These are phyloP conservation scores for Pulveroboletus sp. DNA, from an alignment of 768 basidiomycete species.

Conservation along the genomic window DNA sequence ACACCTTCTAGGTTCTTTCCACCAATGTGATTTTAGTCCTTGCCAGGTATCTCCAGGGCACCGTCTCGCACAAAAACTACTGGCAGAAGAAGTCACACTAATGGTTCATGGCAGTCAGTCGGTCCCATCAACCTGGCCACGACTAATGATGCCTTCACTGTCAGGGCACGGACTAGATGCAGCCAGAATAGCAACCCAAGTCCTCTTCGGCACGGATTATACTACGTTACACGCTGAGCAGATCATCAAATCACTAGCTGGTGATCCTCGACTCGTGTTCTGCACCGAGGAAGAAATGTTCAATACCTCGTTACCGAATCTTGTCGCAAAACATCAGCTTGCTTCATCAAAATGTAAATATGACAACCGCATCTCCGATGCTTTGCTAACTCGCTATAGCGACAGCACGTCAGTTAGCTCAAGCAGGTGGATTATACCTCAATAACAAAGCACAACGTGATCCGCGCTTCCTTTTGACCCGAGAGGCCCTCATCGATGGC, in stretches of 20 bases:
- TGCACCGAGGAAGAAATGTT: constrained; percentile 48
- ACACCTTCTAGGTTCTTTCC: constrained; percentile 1
- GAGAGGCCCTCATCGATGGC: constrained; percentile 52
- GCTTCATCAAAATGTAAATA: constrained; percentile 60
- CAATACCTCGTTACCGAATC: constrained; percentile 50
- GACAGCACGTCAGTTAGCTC: constrained; percentile 57
- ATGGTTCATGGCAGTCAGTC: constrained; percentile 54
- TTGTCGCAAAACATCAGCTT: constrained; percentile 56
- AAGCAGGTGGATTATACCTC: constrained; percentile 64
- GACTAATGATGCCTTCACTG: constrained; percentile 1
- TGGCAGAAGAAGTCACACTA: constrained; percentile 56
- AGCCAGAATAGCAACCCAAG: constrained; percentile 42
- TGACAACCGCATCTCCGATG: not conserved
- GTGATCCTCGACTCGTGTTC: constrained; percentile 61
- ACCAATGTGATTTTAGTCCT: not conserved
- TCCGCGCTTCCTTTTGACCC: constrained; percentile 37
- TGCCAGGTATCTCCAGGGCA: constrained; percentile 30
- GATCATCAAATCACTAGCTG: constrained; percentile 55
- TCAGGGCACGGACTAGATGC: constrained; percentile 37
- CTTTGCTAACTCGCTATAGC: constrained; percentile 36
- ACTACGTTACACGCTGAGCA: constrained; percentile 48
- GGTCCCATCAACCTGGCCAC: not conserved
- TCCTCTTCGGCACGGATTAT: constrained; percentile 40
- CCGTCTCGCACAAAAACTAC: constrained; percentile 44
- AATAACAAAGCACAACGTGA: constrained; percentile 62